Conservation (phyloP, 768 basidiomycete genomes). For the Russula lepida region DNA sequence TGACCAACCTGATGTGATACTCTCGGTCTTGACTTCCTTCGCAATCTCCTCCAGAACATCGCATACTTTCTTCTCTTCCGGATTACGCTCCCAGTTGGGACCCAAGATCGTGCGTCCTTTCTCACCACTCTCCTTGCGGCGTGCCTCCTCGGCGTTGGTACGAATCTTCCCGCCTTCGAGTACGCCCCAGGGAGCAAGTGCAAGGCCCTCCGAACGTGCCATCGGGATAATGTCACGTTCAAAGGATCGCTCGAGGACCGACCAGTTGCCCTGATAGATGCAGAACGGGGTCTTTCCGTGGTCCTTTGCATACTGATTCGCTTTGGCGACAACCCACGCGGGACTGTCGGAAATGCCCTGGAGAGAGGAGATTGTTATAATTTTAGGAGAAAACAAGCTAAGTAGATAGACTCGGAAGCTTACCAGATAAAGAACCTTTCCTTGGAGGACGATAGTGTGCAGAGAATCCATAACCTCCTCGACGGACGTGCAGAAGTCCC, state of each 20-base stretch:
- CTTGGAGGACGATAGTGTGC: constrained; percentile 41
- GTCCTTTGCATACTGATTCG: too few relatives aligned
- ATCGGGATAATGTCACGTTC: constrained; percentile 36
- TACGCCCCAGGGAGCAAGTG: too few relatives aligned
- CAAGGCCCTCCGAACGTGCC: constrained; percentile 28
- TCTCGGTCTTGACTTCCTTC: constrained; percentile 30
- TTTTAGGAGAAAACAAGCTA: background rate
- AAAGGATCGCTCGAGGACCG: constrained; percentile 30
- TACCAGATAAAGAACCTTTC: constrained; percentile 38
- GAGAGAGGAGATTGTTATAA: background rate
- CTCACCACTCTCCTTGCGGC: constrained; percentile 27
- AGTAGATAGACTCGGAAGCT: background rate
- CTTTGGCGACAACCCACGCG: constrained; percentile 32
- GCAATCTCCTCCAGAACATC: constrained; percentile 34
- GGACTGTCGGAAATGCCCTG: constrained; percentile 25
- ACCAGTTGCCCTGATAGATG: constrained; percentile 32
- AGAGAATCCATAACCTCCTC: constrained; percentile 50
- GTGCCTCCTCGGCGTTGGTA: constrained; percentile 31
- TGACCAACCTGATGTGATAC: constrained; percentile 23
- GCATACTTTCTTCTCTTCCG: constrained; percentile 30
- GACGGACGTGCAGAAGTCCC: constrained; percentile 45
- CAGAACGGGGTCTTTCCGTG: constrained; percentile 32
- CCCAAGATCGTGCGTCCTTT: constrained; percentile 27
- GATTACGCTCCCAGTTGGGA: constrained; percentile 30
- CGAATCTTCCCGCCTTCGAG: constrained; percentile 34